These are phyloP conservation scores for Plicaturopsis crispa DNA, from an alignment of 768 basidiomycete species.

Conservation along the genomic window DNA sequence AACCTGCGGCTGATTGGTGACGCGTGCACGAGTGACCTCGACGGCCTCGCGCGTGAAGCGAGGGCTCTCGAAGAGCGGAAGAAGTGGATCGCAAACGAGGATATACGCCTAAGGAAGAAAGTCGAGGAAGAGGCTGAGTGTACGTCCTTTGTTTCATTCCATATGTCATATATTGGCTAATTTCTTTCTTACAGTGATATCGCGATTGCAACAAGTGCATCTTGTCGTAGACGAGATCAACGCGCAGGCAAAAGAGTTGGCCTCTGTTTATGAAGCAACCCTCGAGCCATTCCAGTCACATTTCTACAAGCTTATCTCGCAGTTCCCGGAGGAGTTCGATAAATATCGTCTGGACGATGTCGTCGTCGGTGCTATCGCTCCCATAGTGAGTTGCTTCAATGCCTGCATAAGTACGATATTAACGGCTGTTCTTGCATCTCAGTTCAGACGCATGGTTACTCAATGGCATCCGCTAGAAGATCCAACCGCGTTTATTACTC, in stretches of 20 bases:
- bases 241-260: conserved; percentile 52
- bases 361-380: conserved; percentile 86
- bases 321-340: conserved; percentile 71
- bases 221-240: conserved; percentile 68
- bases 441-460: conserved; percentile 65
- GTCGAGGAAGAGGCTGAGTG: conserved; percentile 73
- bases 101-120: conserved; percentile 57
- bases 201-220: conserved; percentile 70
- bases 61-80: conserved; percentile 75
- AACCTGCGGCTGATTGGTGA: conserved; percentile 86
- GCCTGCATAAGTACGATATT: neutral
- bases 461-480: conserved; percentile 82
- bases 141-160: conserved; percentile 26
- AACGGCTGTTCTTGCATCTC: conserved; percentile 1
- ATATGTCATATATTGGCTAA: conserved; percentile 4
- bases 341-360: conserved; percentile 82
- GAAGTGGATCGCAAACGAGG: conserved; percentile 64
- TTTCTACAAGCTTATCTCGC: conserved; percentile 64
- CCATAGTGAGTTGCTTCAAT: conserved; percentile 38
- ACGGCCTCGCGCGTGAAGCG: conserved; percentile 86
- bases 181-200: conserved; percentile 49
- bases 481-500: conserved; percentile 56
- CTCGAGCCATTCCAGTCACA: conserved; percentile 66
- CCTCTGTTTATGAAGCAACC: conserved; percentile 61
- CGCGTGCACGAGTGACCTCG: conserved; percentile 75